A percentile compares a stretch with the other conserved stretches of the same genome.
These are phyloP conservation scores for Catharanthus roseus DNA, from an alignment of 257 asterid genomes.

Conservation along the genomic window DNA sequence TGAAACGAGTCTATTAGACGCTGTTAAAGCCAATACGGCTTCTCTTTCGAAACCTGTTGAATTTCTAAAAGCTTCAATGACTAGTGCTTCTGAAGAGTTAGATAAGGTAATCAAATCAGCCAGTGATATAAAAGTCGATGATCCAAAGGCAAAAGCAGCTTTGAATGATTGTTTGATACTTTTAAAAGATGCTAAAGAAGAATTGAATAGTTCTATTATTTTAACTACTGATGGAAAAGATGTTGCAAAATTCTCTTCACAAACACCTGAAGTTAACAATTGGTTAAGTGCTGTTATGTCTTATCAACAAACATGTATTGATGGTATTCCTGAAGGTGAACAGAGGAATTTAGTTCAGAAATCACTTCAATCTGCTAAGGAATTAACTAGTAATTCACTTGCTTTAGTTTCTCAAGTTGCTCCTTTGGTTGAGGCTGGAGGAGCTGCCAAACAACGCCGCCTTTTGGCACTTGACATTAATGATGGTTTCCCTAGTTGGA, in stretches of 20 bases:
- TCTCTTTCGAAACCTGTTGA: constrained; percentile 30
- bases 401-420: constrained; percentile 41
- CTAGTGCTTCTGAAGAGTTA: constrained; percentile 37
- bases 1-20: constrained; percentile 40
- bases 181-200: constrained; percentile 59
- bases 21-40: constrained; percentile 27
- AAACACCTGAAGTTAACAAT: constrained; percentile 49
- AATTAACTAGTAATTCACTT: constrained; percentile 69
- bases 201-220: constrained; percentile 48
- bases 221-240: constrained; percentile 28
- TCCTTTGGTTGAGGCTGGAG: constrained; percentile 21
- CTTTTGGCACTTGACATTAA: constrained; percentile 30
- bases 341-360: constrained; percentile 38
- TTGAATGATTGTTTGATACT: constrained; percentile 54
- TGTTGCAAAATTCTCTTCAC: constrained; percentile 6
- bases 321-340: constrained; percentile 64
- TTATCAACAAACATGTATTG: constrained; percentile 73
- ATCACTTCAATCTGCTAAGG: constrained; percentile 32
- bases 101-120: constrained; percentile 35
- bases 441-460: constrained; percentile 23
- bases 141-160: constrained; percentile 46
- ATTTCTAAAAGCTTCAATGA: constrained; percentile 50
- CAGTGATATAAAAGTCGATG: constrained; percentile 29
- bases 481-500: constrained; percentile 44
- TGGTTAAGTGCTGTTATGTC: constrained; percentile 83